phyloP scores from a whole-genome alignment of 495 filamentous ascomycete genomes.

The Ascobolus immersus region DNA sequence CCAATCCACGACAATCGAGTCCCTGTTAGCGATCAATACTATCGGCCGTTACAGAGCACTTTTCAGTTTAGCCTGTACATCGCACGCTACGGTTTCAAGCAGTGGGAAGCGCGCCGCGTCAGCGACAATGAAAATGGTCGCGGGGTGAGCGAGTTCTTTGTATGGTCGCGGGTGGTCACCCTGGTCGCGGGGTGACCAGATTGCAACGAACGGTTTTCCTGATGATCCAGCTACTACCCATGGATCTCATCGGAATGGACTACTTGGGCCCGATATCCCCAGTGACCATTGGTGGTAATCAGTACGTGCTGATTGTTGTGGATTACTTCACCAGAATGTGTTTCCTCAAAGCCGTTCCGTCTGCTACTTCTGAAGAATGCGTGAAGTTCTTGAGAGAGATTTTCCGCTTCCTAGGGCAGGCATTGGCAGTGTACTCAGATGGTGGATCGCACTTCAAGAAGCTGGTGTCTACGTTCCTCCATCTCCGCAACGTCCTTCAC shows the following conservation, averaged over 20 bases:
- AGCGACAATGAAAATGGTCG: too few species aligned
- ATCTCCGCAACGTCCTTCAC: background rate
- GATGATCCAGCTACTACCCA: slow-evolving; percentile 1
- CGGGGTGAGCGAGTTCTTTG: too few species aligned
- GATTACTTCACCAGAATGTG: background rate
- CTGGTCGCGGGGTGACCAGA: too few species aligned
- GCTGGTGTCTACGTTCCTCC: too few species aligned
- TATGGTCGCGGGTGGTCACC: too few species aligned
- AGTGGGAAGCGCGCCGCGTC: too few species aligned
- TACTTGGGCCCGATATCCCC: background rate
- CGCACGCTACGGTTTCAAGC: too few species aligned
- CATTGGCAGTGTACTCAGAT: background rate
- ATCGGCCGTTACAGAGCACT: too few species aligned
- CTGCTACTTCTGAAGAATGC: background rate
- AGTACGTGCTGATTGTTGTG: background rate
- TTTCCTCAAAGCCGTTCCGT: background rate
- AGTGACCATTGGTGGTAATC: background rate
- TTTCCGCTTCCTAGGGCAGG: background rate
- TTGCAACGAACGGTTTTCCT: too few species aligned
- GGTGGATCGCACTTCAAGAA: slow-evolving; percentile 1
- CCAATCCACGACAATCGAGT: too few species aligned
- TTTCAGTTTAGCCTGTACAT: too few species aligned
- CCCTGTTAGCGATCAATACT: too few species aligned
- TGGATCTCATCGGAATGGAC: slow-evolving; percentile 1
- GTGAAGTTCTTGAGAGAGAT: background rate